These are phyloP conservation scores for Taphrina pruni DNA, from an alignment of 1,139 yeast species.

Conservation along the genomic window DNA sequence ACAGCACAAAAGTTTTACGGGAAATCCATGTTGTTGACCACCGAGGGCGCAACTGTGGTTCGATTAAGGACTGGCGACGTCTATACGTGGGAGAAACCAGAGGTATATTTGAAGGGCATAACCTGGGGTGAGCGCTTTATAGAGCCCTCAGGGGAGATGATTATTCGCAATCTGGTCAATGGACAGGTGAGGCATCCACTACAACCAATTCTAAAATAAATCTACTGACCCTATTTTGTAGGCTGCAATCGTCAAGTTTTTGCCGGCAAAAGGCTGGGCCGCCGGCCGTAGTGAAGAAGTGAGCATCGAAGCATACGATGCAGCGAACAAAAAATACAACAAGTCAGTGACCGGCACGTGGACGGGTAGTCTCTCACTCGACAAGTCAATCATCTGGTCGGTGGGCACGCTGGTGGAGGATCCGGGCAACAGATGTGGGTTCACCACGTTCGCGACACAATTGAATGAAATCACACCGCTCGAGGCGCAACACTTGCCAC, in stretches of 20 bases:
- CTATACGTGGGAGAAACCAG: conserved; percentile 81
- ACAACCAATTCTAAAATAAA: neutral
- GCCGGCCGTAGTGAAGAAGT: conserved; percentile 85
- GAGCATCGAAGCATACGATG: conserved; percentile 60
- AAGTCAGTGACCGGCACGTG: conserved; percentile 71
- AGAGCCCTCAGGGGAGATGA: conserved; percentile 80
- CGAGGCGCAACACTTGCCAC: conserved; percentile 70
- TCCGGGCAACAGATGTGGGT: conserved; percentile 74
- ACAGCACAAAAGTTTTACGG: conserved; percentile 97
- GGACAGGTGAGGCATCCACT: conserved; percentile 60
- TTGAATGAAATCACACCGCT: conserved; percentile 77
- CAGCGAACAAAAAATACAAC: conserved; percentile 50
- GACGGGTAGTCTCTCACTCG: conserved; percentile 63
- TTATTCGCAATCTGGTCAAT: conserved; percentile 65
- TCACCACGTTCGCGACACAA: conserved; percentile 79
- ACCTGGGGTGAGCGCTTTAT: conserved; percentile 94
- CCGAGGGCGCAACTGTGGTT: conserved; percentile 61
- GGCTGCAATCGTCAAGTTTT: conserved; percentile 29
- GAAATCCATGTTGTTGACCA: conserved; percentile 80
- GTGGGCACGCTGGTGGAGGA: conserved; percentile 69
- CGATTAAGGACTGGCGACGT: conserved; percentile 38
- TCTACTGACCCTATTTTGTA: neutral
- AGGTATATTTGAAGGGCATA: conserved; percentile 78
- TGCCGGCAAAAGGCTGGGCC: conserved; percentile 27
- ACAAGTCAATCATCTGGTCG: conserved; percentile 61